phyloP scores from a whole-genome alignment of 495 filamentous ascomycete species.

The Mycothermus thermophilus region DNA sequence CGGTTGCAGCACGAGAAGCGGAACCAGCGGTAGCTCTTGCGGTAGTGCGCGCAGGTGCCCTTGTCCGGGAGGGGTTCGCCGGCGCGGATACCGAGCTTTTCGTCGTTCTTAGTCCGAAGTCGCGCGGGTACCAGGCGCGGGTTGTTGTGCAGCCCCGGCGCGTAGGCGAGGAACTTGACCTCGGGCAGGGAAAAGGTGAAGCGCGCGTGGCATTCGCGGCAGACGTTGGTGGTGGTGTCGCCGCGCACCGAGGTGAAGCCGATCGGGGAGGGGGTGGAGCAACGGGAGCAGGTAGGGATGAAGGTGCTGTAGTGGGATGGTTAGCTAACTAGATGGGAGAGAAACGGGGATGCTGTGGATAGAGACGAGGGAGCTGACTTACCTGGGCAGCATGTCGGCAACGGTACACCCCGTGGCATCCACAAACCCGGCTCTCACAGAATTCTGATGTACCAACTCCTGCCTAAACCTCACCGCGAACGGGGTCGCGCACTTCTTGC shows the following conservation, averaged over 20 bases:
- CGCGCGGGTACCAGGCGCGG: constrained; percentile 30
- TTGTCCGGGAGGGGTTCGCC: constrained; percentile 65
- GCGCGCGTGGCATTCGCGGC: constrained; percentile 67
- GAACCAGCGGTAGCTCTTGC: constrained; percentile 77
- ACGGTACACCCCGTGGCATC: constrained; percentile 69
- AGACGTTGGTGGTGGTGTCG: constrained; percentile 62
- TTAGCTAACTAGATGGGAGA: constrained; percentile 1
- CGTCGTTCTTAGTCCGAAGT: constrained; percentile 45
- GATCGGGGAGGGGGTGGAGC: constrained; percentile 50
- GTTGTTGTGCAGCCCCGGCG: constrained; percentile 34
- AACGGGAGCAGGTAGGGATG: constrained; percentile 66
- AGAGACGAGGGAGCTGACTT: constrained; percentile 11
- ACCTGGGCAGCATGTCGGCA: constrained; percentile 69
- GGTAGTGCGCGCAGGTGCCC: constrained; percentile 68
- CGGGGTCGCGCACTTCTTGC: constrained; percentile 63
- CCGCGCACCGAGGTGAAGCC: constrained; percentile 61
- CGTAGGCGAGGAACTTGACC: constrained; percentile 65
- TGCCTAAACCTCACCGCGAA: constrained; percentile 57
- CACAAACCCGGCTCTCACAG: constrained; percentile 67
- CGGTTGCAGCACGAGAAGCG: constrained; percentile 45
- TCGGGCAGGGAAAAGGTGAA: constrained; percentile 75
- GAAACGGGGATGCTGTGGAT: background rate
- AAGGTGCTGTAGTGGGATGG: constrained; percentile 43
- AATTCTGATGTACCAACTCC: constrained; percentile 65
- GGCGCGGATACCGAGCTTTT: constrained; percentile 63